These are phyloP conservation scores for Boletus fagicola DNA, from an alignment of 768 basidiomycete species.

Conservation along the genomic window DNA sequence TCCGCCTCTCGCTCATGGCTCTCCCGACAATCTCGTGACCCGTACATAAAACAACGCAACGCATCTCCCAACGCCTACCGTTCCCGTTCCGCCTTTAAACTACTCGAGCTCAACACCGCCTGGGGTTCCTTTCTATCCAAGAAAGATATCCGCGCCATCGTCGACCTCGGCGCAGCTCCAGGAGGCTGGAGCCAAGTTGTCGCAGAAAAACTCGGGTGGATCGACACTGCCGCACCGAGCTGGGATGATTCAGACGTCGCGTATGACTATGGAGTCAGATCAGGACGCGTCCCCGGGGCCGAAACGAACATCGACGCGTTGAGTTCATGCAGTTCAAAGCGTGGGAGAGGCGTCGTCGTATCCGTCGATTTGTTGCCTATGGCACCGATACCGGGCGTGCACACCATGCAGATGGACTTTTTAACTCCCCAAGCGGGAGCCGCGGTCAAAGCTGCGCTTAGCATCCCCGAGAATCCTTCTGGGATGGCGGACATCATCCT, in stretches of 20 bases:
- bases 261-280: not conserved
- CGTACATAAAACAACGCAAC: constrained; percentile 61
- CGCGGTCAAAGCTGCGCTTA: constrained; percentile 42
- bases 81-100: constrained; percentile 89
- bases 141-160: constrained; percentile 56
- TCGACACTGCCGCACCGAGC: constrained; percentile 7
- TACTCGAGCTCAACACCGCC: constrained; percentile 69
- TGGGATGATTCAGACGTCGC: not conserved
- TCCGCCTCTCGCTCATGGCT: constrained; percentile 63
- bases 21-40: constrained; percentile 65
- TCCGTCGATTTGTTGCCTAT: constrained; percentile 83
- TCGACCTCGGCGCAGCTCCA: constrained; percentile 90
- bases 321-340: constrained; percentile 27
- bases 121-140: constrained; percentile 52
- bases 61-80: constrained; percentile 54
- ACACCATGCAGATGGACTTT: constrained; percentile 77
- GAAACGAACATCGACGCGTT: not conserved
- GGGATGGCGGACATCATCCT: constrained; percentile 75
- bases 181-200: constrained; percentile 95
- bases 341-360: constrained; percentile 47
- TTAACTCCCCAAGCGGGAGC: constrained; percentile 51
- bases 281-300: not conserved
- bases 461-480: constrained; percentile 28
- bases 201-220: constrained; percentile 58
- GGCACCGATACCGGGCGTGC: constrained; percentile 67